Percentiles rank a stretch among this genome's conserved stretches.
Evolutionary conservation across 169 alveolate genomes (phyloP).

Genomic region (Besnoitia besnoiti): DNA sequence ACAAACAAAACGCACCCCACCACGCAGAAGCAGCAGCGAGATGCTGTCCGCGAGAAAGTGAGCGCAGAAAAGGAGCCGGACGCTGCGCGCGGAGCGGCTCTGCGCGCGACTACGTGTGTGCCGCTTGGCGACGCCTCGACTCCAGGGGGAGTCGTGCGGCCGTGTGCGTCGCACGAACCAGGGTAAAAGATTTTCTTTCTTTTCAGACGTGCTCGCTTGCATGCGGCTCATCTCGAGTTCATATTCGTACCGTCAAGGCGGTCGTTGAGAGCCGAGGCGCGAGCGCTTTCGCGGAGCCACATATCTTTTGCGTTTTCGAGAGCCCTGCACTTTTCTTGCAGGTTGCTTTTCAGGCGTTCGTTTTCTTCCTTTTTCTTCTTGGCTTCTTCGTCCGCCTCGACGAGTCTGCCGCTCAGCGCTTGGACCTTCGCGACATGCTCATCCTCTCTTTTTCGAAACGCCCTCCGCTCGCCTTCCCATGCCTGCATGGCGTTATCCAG

Average conservation of each 20-base stretch:
- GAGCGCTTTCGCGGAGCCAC: constrained; percentile 65
- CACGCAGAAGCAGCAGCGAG: neutral
- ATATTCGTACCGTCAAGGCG: constrained; percentile 47
- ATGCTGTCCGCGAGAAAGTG: neutral
- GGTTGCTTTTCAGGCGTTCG: constrained; percentile 26
- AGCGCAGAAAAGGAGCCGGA: neutral
- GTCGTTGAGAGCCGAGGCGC: constrained; percentile 66
- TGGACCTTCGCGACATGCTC: constrained; percentile 50
- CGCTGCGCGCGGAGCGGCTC: too few relatives aligned
- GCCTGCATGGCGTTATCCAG: neutral
- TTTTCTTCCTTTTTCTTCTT: constrained; percentile 43
- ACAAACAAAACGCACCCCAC: neutral
- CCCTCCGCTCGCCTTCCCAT: neutral
- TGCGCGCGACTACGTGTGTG: constrained; percentile 45
- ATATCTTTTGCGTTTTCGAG: constrained; percentile 62
- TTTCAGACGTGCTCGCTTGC: too few relatives aligned
- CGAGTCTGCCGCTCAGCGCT: constrained; percentile 52
- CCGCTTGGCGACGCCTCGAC: constrained; percentile 34
- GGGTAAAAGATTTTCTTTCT: too few relatives aligned
- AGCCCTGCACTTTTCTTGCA: constrained; percentile 33
- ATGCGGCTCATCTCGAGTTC: too few relatives aligned
- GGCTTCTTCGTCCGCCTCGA: constrained; percentile 43
- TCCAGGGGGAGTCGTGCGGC: constrained; percentile 54
- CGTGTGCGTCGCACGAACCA: too few relatives aligned
- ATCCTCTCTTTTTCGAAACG: neutral